phyloP scores from a whole-genome alignment of 345 rosid genomes.

The Murraya paniculata region DNA sequence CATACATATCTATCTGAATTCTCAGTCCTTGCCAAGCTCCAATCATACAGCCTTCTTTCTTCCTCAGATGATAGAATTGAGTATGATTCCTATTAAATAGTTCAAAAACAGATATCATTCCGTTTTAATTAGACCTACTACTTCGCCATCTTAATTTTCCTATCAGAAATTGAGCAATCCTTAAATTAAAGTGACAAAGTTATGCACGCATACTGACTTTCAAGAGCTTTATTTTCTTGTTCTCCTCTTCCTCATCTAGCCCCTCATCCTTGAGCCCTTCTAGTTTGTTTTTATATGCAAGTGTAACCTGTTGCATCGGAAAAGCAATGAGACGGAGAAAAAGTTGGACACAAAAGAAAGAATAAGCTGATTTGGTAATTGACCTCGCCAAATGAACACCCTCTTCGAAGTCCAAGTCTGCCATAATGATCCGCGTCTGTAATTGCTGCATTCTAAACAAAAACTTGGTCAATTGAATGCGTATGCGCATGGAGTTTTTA shows the following conservation, averaged over 20 bases:
- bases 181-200: neutral
- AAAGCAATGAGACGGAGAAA: neutral
- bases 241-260: slow-evolving; percentile 51
- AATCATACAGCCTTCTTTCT: slow-evolving; percentile 87
- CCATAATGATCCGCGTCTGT: slow-evolving; percentile 87
- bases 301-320: slow-evolving; percentile 31
- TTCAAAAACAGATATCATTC: neutral
- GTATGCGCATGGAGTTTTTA: no score
- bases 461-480: slow-evolving; percentile 21
- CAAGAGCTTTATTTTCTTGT: slow-evolving; percentile 43
- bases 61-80: slow-evolving; percentile 55
- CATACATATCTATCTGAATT: slow-evolving; percentile 59
- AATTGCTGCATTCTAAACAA: slow-evolving; percentile 74
- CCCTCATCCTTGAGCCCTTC: slow-evolving; percentile 52
- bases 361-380: neutral
- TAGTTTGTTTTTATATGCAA: slow-evolving; percentile 47
- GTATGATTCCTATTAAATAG: slow-evolving; percentile 53
- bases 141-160: no score
- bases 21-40: slow-evolving; percentile 79
- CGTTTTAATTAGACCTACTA: no score
- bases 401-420: slow-evolving; percentile 54
- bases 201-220: slow-evolving; percentile 35
- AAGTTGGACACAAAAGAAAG: neutral
- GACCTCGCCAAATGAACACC: slow-evolving; percentile 67
- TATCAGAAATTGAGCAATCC: neutral